A percentile compares a stretch with the other conserved stretches of the same genome.
These are phyloP conservation scores for Atkinsonella hypoxylon DNA, from an alignment of 2,329 filamentous ascomycete species.

Conservation along the genomic window DNA sequence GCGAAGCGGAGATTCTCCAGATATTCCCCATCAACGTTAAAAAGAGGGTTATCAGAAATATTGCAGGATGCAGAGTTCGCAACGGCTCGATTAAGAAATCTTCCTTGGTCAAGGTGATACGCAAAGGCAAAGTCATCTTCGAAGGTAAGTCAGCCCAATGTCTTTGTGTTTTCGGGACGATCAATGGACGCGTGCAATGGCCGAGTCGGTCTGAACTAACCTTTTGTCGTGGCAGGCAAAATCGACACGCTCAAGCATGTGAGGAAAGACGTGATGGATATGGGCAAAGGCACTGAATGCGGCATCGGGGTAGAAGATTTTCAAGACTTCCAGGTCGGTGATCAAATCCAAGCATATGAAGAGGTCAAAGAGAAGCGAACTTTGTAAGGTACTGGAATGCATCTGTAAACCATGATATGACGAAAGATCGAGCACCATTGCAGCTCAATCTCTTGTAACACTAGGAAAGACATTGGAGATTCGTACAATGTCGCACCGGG, in stretches of 20 bases:
- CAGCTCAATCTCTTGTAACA: background rate
- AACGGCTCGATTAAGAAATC: slow-evolving; percentile 62
- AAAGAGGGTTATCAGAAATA: slow-evolving; percentile 54
- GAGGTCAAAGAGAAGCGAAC: slow-evolving; percentile 60
- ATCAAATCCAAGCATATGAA: slow-evolving; percentile 81
- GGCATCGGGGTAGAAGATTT: slow-evolving; percentile 77
- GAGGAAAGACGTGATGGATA: slow-evolving; percentile 83
- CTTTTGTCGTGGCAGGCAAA: slow-evolving; percentile 42
- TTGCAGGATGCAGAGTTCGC: slow-evolving; percentile 79
- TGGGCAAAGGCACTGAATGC: slow-evolving; percentile 88
- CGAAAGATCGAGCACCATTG: background rate
- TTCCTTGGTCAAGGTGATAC: slow-evolving; percentile 57
- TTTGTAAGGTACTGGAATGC: slow-evolving; percentile 24
- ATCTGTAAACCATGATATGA: background rate
- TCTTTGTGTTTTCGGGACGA: background rate
- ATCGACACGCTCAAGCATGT: slow-evolving; percentile 77
- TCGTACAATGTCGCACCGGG: background rate
- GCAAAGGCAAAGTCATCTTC: slow-evolving; percentile 59
- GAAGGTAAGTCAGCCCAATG: slow-evolving; percentile 54
- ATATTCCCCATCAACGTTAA: slow-evolving; percentile 76
- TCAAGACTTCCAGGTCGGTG: slow-evolving; percentile 66
- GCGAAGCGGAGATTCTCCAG: slow-evolving; percentile 77
- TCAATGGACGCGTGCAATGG: background rate
- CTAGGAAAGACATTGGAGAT: background rate
- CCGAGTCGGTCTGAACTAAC: slow-evolving; percentile 2